phyloP scores from a whole-genome alignment of 1,139 yeast species.

The Yamadazyma atlantica region DNA sequence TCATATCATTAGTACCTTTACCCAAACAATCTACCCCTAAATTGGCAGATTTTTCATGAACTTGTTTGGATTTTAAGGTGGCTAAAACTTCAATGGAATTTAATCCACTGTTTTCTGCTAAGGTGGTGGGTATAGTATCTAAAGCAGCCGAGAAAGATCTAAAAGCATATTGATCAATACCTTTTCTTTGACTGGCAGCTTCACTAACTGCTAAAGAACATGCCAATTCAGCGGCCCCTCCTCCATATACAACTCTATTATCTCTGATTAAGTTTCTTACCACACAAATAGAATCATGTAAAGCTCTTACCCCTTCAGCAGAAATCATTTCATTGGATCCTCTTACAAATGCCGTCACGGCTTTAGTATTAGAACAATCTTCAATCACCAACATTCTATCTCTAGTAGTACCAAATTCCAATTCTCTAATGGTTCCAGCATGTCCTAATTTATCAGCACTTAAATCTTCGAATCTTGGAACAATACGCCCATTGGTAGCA shows the following conservation, averaged over 20 bases:
- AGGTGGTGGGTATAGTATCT: constrained; percentile 89
- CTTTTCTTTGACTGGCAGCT: constrained; percentile 89
- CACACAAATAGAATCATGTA: constrained; percentile 95
- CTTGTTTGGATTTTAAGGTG: constrained; percentile 79
- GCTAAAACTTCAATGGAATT: constrained; percentile 92
- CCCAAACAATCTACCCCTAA: constrained; percentile 96
- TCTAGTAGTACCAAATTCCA: constrained; percentile 94
- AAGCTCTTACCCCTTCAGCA: constrained; percentile 94
- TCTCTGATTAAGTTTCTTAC: constrained; percentile 94
- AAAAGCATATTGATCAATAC: constrained; percentile 97
- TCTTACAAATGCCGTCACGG: constrained; percentile 90
- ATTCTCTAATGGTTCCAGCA: constrained; percentile 83
- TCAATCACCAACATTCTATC: constrained; percentile 96
- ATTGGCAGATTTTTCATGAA: constrained; percentile 64
- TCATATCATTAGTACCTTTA: constrained; percentile 86
- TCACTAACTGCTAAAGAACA: constrained; percentile 90
- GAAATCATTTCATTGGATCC: constrained; percentile 98
- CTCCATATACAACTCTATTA: constrained; percentile 94
- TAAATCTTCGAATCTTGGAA: constrained; percentile 94
- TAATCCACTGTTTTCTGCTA: constrained; percentile 95
- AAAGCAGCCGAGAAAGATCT: constrained; percentile 91
- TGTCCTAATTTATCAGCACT: constrained; percentile 77
- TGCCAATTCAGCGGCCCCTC: constrained; percentile 96
- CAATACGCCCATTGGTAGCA: constrained; percentile 96
- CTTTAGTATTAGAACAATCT: constrained; percentile 82